Base-by-base conservation (phyloP, 768 basidiomycete species). In the Leccinum boreale region DNA sequence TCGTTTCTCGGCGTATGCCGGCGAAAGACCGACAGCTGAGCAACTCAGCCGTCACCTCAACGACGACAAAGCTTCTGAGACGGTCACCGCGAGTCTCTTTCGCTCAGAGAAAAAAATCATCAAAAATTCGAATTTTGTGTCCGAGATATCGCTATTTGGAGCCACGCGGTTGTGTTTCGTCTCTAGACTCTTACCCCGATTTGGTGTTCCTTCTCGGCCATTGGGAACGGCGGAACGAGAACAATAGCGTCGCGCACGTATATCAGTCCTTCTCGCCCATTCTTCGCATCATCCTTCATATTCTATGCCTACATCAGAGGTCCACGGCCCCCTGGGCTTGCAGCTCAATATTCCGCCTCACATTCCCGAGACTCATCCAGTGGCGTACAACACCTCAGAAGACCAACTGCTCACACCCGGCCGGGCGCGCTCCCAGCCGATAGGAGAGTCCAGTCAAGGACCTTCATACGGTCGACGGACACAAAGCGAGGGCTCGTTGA, bases 401-500 rank as follows among this genome's bases (percentile, higher is more conserved):
- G 54, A 60, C 33, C 59, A 49, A 5, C 23, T 62, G 17, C 29
- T 58, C 10, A 26, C 55, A 42, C 35, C 59, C 45, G 58, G 52
- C 46, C 65, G 62, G 53, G 47, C 67, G 33, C 61, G 35, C 50
- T 73, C 70, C 39, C 57, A 59, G 55, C 63, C 63, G 21, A 52
- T 54, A 55, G 62, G 57, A 62, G 71, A 71, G 56, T 60, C 67
- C 48, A 64, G 53, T 56, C 66, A 68, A 53, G 62, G 60, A 44
- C 56, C 60, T 57, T 63, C 60, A 15, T 66, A 56, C 56, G 57
- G 56, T 47, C 63, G 66, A 51, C 60, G 60, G 51, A 62, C 64
- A 56, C 70, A 73, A 55, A 70, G 68, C 53, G 72, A 68, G 52
- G 28, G 53, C 44, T 28, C 65, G 14, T 39, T 68, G 39, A 47